These are phyloP conservation scores for Ganoderma leucocontextum DNA, from an alignment of 1,284 basidiomycete genomes.

Conservation along the genomic window DNA sequence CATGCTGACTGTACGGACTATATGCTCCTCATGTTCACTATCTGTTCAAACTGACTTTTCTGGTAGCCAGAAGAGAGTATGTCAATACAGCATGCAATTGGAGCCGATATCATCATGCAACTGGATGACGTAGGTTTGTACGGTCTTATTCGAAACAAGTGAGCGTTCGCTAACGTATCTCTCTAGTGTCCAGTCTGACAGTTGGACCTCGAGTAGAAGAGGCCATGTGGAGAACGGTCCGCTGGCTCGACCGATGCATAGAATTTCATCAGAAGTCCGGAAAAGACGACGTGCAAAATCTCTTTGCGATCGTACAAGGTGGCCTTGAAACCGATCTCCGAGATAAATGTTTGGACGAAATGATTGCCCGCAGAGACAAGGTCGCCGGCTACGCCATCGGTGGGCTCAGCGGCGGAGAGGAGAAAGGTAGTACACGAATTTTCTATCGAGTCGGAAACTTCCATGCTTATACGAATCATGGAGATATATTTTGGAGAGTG, in stretches of 20 bases:
- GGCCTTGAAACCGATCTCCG: slow-evolving; percentile 76
- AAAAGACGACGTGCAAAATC: slow-evolving; percentile 69
- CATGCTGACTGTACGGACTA: slow-evolving; percentile 73
- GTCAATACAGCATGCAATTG: slow-evolving; percentile 85
- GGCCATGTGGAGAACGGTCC: slow-evolving; percentile 82
- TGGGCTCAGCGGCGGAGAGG: slow-evolving; percentile 86
- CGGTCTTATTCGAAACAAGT: neutral
- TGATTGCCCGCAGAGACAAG: slow-evolving; percentile 74
- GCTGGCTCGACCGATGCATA: slow-evolving; percentile 89
- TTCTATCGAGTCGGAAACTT: neutral
- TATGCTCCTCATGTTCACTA: neutral
- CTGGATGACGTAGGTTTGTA: slow-evolving; percentile 85
- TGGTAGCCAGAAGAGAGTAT: slow-evolving; percentile 84
- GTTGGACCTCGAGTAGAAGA: slow-evolving; percentile 81
- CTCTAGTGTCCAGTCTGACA: slow-evolving; percentile 74
- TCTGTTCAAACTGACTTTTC: slow-evolving; percentile 9
- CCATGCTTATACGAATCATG: slow-evolving; percentile 3
- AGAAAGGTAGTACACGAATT: slow-evolving; percentile 67
- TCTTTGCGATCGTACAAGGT: slow-evolving; percentile 90
- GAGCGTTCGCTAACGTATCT: neutral
- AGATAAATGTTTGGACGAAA: slow-evolving; percentile 79
- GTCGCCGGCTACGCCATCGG: slow-evolving; percentile 88
- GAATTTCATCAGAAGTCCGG: slow-evolving; percentile 73
- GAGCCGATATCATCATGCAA: slow-evolving; percentile 92
- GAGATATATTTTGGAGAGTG: slow-evolving; percentile 88